These are phyloP conservation scores for Aulographum hederae DNA, from an alignment of 2,329 filamentous ascomycete species.

Conservation along the genomic window DNA sequence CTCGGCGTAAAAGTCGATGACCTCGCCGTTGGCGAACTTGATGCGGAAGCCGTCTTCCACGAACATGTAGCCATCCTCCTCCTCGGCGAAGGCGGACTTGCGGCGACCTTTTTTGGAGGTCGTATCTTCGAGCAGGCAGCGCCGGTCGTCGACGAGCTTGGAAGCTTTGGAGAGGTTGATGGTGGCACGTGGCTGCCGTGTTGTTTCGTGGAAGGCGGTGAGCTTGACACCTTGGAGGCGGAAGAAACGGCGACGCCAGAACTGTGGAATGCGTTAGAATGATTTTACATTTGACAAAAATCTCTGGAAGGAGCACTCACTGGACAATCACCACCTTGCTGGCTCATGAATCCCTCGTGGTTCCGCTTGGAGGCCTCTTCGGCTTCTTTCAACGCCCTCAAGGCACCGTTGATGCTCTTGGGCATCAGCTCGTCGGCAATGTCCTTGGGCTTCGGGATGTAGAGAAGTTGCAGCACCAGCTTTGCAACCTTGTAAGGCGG, in stretches of 20 bases:
- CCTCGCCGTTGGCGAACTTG: conserved; percentile 92
- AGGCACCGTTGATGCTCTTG: conserved; percentile 96
- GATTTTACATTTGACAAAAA: neutral
- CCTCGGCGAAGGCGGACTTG: conserved; percentile 89
- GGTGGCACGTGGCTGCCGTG: conserved; percentile 83
- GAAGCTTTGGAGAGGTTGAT: conserved; percentile 91
- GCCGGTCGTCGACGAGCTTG: conserved; percentile 84
- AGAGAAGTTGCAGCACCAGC: conserved; percentile 81
- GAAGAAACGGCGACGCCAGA: conserved; percentile 96
- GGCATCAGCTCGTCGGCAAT: conserved; percentile 90
- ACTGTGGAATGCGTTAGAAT: conserved; percentile 32
- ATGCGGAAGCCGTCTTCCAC: conserved; percentile 98
- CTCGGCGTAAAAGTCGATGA: conserved; percentile 97
- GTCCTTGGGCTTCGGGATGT: conserved; percentile 81
- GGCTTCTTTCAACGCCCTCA: conserved; percentile 81
- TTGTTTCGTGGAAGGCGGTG: conserved; percentile 91
- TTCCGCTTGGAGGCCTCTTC: conserved; percentile 61
- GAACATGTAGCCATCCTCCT: conserved; percentile 99
- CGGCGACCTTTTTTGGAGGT: conserved; percentile 56
- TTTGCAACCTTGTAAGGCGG: conserved; percentile 97
- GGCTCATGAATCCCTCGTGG: conserved; percentile 80
- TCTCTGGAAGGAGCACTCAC: conserved; percentile 35
- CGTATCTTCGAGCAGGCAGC: conserved; percentile 55
- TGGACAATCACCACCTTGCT: conserved; percentile 93
- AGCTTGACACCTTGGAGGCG: conserved; percentile 80